phyloP scores from a whole-genome alignment of 2,329 filamentous ascomycete genomes.

The Drechslerella dactyloides region DNA sequence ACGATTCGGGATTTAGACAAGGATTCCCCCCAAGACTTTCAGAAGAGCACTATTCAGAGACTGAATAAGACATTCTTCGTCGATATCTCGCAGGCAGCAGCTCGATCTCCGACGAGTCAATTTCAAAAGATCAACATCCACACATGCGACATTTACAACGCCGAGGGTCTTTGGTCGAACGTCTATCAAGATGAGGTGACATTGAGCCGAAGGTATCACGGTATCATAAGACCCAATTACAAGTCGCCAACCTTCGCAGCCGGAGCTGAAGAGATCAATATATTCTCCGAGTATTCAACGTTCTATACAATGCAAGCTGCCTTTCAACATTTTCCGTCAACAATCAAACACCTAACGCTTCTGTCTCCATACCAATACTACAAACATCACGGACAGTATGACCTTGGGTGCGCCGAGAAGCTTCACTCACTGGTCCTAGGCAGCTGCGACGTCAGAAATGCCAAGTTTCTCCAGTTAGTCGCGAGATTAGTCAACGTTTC shows the following conservation, averaged over 20 bases:
- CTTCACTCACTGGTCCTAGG: constrained; percentile 6
- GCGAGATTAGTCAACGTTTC: background rate
- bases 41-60: background rate
- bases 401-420: background rate
- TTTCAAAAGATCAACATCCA: constrained; percentile 7
- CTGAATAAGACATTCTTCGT: constrained; percentile 2
- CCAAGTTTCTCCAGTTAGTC: background rate
- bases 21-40: background rate
- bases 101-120: background rate
- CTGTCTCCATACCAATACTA: background rate
- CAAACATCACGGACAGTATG: background rate
- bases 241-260: background rate
- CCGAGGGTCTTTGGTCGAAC: background rate
- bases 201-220: too few relatives aligned
- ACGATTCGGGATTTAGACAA: background rate
- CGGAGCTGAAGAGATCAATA: background rate
- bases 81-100: background rate
- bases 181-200: background rate
- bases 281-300: background rate
- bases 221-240: too few relatives aligned
- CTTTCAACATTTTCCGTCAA: background rate
- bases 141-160: background rate
- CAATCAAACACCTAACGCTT: background rate
- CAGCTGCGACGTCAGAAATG: background rate
- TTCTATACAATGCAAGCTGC: background rate